phyloP scores from a whole-genome alignment of 257 asterid species.

The Nicotiana benthamiana region DNA sequence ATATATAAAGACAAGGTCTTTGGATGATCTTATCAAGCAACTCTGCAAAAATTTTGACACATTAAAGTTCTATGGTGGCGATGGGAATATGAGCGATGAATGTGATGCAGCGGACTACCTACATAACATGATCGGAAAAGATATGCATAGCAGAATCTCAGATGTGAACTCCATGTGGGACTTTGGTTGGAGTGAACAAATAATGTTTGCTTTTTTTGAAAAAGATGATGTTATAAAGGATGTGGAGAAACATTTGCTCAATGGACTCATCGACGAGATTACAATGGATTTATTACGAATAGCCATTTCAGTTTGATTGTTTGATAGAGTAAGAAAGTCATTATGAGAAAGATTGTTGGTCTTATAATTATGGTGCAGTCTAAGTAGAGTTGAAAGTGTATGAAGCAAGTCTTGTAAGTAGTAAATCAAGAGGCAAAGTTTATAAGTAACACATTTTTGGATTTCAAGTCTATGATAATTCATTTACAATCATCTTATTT shows the following conservation, averaged over 20 bases:
- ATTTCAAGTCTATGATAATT: not conserved
- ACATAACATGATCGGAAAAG: conserved; percentile 48
- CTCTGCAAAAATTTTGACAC: conserved; percentile 52
- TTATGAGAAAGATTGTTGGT: not conserved
- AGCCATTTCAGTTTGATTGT: conserved; percentile 28
- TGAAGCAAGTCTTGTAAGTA: not conserved
- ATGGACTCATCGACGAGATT: conserved; percentile 64
- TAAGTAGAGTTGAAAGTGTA: not conserved
- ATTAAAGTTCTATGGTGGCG: conserved; percentile 34
- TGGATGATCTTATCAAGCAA: conserved; percentile 61
- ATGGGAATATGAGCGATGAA: conserved; percentile 26
- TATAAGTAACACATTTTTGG: not conserved
- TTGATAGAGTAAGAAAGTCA: conserved; percentile 1
- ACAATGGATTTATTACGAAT: conserved; percentile 37
- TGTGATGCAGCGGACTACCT: conserved; percentile 37
- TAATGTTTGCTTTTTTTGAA: conserved; percentile 32
- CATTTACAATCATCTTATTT: not conserved
- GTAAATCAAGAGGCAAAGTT: not conserved
- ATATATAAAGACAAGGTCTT: conserved; percentile 28
- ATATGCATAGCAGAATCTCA: conserved; percentile 33
- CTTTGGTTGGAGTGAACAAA: conserved; percentile 45
- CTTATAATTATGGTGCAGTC: not conserved
- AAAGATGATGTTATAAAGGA: conserved; percentile 49
- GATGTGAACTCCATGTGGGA: conserved; percentile 78
- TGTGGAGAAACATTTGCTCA: conserved; percentile 57